Percentiles rank a stretch among this genome's conserved stretches.
phyloP scores from a whole-genome alignment of 78 protist species.

The Dictyostelium capitatum region DNA sequence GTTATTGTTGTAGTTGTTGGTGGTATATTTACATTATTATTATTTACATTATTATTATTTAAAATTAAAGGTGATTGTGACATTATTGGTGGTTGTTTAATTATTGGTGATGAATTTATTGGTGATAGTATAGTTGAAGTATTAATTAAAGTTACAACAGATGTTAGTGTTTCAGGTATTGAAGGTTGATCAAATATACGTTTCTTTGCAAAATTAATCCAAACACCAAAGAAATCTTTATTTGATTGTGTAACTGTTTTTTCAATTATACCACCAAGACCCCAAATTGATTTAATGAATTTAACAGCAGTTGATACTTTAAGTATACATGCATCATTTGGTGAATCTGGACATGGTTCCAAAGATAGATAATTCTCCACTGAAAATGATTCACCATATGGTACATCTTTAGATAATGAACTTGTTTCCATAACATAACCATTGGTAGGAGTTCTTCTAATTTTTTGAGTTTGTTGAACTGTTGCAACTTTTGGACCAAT shows the following conservation, averaged over 20 bases:
- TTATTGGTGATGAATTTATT: neutral
- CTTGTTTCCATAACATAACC: conserved; percentile 77
- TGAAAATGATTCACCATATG: conserved; percentile 66
- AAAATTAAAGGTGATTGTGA: neutral
- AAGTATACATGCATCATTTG: conserved; percentile 10
- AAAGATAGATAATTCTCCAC: conserved; percentile 58
- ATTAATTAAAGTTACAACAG: neutral
- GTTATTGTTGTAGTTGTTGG: too few species aligned
- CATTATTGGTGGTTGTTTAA: neutral
- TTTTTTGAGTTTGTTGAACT: conserved; percentile 42
- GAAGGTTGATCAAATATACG: conserved; percentile 4
- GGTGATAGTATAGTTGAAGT: conserved; percentile 16
- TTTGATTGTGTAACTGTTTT: conserved; percentile 70
- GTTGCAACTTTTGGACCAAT: conserved; percentile 73
- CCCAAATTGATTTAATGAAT: conserved; percentile 71
- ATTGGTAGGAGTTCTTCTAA: conserved; percentile 54
- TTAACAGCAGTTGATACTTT: conserved; percentile 64
- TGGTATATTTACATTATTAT: neutral
- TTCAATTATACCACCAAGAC: conserved; percentile 46
- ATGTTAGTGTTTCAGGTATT: neutral
- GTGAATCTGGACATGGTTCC: conserved; percentile 17
- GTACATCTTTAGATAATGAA: conserved; percentile 53
- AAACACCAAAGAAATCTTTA: conserved; percentile 67
- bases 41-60: conserved; percentile 41
- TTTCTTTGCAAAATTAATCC: conserved; percentile 43